Base-by-base conservation (phyloP, 2,329 filamentous ascomycete genomes). In the Penicillium psychrosexuale region DNA sequence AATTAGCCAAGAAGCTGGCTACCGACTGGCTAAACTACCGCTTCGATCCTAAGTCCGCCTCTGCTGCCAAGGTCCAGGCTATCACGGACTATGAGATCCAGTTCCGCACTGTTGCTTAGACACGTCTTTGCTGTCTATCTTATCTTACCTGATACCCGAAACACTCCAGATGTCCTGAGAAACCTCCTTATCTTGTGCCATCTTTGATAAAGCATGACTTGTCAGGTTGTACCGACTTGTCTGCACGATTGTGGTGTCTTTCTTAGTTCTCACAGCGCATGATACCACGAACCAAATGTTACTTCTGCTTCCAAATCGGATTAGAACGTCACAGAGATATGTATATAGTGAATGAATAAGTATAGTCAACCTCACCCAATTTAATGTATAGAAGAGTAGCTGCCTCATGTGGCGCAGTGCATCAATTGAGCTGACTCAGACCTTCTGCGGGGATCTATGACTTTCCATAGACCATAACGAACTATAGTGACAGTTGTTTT, bases 11-110 rank as follows among this genome's bases (percentile, higher is more conserved):
- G 65, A 80, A 89, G 66, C 71, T 96, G 64, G 90, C 85, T 0
- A 85, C 81, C 70, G 90, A 95, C 78, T 96, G 90, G 90, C 71
- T 95, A 33, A 87, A 84, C n/a, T 92, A 94, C 73, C 79, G 84
- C 56, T 94, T 94, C 74, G 90, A 95, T 72, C 77, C 81, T 40
- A 76, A 74, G 56, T 87, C 85, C 72, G 80, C 81, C 47, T 86
- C 82, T 64, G 84, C 84, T 24, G 82, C 82, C 2, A 87, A 85
- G 71, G 81, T 80, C 34, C 81, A 78, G 63, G 77, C 65, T 34
- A 77, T 78, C 53, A 65, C 63, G 36, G 72, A 77, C 55, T 77
- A 77, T 53, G 75, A 78, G 68, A 63, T 69, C 53, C 62, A 77
- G 65, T 64, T 72, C 55, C 44, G 49, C 17, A 63, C 62, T 39